Percentiles rank a stretch among this genome's conserved stretches.
Evolutionary conservation across 805 yeast species (phyloP).

Genomic region (Starmera pachycereana): DNA sequence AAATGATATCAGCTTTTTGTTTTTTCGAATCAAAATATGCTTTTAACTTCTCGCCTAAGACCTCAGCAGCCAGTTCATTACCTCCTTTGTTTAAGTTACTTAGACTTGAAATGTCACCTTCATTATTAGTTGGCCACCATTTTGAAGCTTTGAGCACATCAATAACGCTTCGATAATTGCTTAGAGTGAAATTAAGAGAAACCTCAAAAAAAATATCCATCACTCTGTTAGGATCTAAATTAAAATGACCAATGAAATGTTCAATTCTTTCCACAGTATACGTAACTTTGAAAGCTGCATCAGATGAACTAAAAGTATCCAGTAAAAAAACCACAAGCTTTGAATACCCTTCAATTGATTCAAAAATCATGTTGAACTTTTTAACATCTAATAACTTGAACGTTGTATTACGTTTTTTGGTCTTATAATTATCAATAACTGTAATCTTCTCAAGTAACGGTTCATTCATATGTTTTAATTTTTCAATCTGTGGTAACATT

Average conservation of each 20-base stretch:
- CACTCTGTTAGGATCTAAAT: slow-evolving; percentile 61
- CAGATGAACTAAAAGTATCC: slow-evolving; percentile 29
- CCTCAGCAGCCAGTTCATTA: slow-evolving; percentile 39
- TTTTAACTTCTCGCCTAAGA: slow-evolving; percentile 38
- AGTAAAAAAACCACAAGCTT: slow-evolving; percentile 43
- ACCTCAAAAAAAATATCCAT: slow-evolving; percentile 54
- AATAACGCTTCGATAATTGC: slow-evolving; percentile 37
- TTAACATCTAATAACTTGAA: slow-evolving; percentile 22
- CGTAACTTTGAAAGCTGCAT: slow-evolving; percentile 30
- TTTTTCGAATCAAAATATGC: slow-evolving; percentile 19
- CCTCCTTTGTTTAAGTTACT: slow-evolving; percentile 39
- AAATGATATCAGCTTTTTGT: slow-evolving; percentile 31
- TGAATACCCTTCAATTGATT: slow-evolving; percentile 72
- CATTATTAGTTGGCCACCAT: slow-evolving; percentile 51
- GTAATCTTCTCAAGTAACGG: slow-evolving; percentile 29
- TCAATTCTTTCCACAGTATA: slow-evolving; percentile 39
- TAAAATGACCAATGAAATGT: slow-evolving; percentile 61
- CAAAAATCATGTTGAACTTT: slow-evolving; percentile 59
- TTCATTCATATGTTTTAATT: slow-evolving; percentile 9
- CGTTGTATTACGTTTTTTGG: background rate
- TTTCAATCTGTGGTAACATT: slow-evolving; percentile 11
- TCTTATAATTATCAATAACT: slow-evolving; percentile 3
- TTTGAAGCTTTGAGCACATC: slow-evolving; percentile 39
- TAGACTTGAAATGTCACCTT: slow-evolving; percentile 24
- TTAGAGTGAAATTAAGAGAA: slow-evolving; percentile 32